Conservation (phyloP, 352 stramenopile species). For the Thraustochytrium striatum region DNA sequence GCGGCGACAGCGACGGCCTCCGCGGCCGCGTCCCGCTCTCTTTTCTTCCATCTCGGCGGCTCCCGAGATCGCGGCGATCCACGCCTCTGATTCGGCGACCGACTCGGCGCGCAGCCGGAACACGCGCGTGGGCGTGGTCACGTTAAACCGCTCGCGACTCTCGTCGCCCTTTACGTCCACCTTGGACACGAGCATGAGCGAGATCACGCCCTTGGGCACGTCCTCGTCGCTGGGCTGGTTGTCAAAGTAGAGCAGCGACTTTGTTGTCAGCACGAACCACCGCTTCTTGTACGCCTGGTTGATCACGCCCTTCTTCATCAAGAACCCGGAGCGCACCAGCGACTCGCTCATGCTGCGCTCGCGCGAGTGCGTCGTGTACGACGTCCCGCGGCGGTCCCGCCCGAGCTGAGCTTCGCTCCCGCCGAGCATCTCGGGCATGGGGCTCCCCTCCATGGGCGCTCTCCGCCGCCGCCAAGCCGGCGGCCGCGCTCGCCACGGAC, state of each 20-base stretch:
- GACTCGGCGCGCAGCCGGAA: constrained; percentile 8
- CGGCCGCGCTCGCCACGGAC: too few relatives aligned
- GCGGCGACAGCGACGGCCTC: constrained; percentile 13
- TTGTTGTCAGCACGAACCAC: constrained; percentile 43
- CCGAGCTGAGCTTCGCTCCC: too few relatives aligned
- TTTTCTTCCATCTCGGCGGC: constrained; percentile 42
- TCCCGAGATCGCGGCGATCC: constrained; percentile 35
- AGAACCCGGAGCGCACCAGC: constrained; percentile 1
- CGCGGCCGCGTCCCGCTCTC: constrained; percentile 6
- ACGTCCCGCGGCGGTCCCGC: constrained; percentile 19
- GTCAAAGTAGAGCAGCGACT: constrained; percentile 42
- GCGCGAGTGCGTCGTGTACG: neutral
- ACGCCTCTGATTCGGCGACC: constrained; percentile 1
- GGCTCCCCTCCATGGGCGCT: too few relatives aligned
- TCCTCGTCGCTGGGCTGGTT: constrained; percentile 12
- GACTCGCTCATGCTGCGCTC: constrained; percentile 16
- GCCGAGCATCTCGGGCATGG: too few relatives aligned
- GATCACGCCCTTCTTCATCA: constrained; percentile 44
- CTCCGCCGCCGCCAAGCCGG: too few relatives aligned
- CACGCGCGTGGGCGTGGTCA: constrained; percentile 22
- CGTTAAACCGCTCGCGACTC: constrained; percentile 13
- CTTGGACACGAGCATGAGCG: neutral
- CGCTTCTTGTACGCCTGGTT: constrained; percentile 38
- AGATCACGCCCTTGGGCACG: constrained; percentile 27
- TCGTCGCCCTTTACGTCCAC: neutral